Evolutionary conservation across 805 yeast genomes (phyloP), one percentile per base, ranked within the genome.

Genomic region (Lachancea thermotolerans): DNA sequence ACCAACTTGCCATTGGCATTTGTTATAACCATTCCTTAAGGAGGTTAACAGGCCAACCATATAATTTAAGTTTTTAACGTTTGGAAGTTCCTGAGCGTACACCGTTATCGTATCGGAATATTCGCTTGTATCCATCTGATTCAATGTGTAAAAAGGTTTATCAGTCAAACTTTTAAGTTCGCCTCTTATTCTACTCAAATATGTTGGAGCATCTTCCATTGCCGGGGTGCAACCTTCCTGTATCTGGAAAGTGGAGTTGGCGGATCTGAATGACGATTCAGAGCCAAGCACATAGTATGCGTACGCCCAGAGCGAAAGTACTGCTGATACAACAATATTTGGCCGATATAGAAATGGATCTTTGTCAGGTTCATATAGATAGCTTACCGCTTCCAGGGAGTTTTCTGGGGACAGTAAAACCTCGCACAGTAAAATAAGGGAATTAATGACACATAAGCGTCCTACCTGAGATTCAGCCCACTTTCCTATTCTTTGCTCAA

Each of bases 341-440:
- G 56, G 41, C 45, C 66, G 54, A 35, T 59, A 60, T 49, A 68
- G 66, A 43, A 73, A 66, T 2, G 79, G 73, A 54, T 79, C 82
- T 9, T 67, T 58, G 48, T 73, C 73, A 0, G 79, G 74, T 34
- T 71, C 68, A 56, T 76, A 77, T 17, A 41, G 33, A 38, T 46
- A 46, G 37, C 38, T 42, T 16, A 46, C 42, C 34, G 17, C 28
- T n/a, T 46, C 49, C 46, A 42, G n/a, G 12, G 66, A 65, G 42
- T 69, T 74, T 51, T 71, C 74, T 11, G 46, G 49, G 4, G 49
- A 46, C 35, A 81, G 55, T 46, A 76, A 71, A 75, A 77, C 74
- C 54, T 81, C 86, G 64, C 74, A 75, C 17, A 81, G 57, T 43
- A 78, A 67, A 49, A 78, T 60, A 46, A 78, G 74, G 16, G 82